Conservation (phyloP, 805 yeast species). For the Jamesozyma piceae region DNA sequence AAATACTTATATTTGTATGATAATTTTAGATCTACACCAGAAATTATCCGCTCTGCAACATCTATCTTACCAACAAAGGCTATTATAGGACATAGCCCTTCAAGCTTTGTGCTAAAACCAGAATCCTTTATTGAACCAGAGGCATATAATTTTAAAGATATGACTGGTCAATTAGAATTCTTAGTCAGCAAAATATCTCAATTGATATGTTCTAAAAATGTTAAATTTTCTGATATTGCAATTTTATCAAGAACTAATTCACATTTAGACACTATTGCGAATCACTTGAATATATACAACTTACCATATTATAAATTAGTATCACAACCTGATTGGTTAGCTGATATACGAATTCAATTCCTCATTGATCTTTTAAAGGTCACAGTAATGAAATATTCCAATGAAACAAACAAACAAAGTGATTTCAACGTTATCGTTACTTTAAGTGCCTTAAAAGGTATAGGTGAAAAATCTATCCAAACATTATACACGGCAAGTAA, state of each 20-base stretch:
- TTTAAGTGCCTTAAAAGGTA: slow-evolving; percentile 19
- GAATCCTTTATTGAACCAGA: slow-evolving; percentile 13
- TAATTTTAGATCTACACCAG: slow-evolving; percentile 55
- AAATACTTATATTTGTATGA: slow-evolving; percentile 36
- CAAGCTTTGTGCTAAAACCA: slow-evolving; percentile 12
- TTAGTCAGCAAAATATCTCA: slow-evolving; percentile 17
- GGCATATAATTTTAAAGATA: slow-evolving; percentile 7
- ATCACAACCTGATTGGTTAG: slow-evolving; percentile 44
- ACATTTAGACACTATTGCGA: slow-evolving; percentile 35
- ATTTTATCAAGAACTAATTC: slow-evolving; percentile 45
- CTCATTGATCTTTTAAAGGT: slow-evolving; percentile 44
- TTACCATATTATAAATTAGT: slow-evolving; percentile 38
- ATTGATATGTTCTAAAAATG: slow-evolving; percentile 19
- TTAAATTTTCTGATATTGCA: slow-evolving; percentile 36
- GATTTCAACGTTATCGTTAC: slow-evolving; percentile 24
- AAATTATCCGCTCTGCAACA: slow-evolving; percentile 32
- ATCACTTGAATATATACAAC: slow-evolving; percentile 34
- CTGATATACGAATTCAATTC: slow-evolving; percentile 29
- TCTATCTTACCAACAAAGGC: neutral
- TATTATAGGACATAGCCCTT: neutral
- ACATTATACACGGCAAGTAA: slow-evolving; percentile 13
- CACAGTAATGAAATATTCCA: slow-evolving; percentile 5
- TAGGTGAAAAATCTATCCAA: slow-evolving; percentile 19
- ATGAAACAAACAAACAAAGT: slow-evolving; percentile 9
- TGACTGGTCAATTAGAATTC: slow-evolving; percentile 17